A percentile compares a stretch with the other conserved stretches of the same genome.
These are phyloP conservation scores for Aspergillus saccharolyticus DNA, from an alignment of 495 filamentous ascomycete species.

Conservation along the genomic window DNA sequence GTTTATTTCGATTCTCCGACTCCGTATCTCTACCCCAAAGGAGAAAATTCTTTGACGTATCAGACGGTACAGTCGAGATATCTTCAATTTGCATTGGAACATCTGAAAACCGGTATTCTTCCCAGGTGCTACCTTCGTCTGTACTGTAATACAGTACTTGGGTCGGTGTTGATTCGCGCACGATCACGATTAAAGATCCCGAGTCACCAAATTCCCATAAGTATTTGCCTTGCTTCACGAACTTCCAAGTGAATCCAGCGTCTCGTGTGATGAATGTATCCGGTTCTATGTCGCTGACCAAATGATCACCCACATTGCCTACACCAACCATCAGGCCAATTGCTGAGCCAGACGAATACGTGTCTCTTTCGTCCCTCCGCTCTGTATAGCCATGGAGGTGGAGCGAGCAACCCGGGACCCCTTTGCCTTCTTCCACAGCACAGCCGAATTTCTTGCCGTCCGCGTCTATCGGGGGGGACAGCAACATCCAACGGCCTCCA, in stretches of 20 bases:
- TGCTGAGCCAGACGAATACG: constrained; percentile 80
- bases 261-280: constrained; percentile 86
- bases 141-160: constrained; percentile 69
- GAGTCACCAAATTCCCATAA: constrained; percentile 94
- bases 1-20: constrained; percentile 39
- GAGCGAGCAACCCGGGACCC: constrained; percentile 67
- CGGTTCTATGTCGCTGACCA: constrained; percentile 49
- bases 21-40: constrained; percentile 66
- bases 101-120: constrained; percentile 65
- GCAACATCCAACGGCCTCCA: constrained; percentile 73
- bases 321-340: constrained; percentile 87
- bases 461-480: constrained; percentile 66
- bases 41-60: constrained; percentile 82
- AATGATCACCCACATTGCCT: constrained; percentile 79
- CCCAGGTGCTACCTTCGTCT: constrained; percentile 75
- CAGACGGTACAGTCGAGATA: constrained; percentile 83
- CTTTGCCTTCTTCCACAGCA: constrained; percentile 41
- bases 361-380: constrained; percentile 69
- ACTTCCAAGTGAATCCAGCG: constrained; percentile 82
- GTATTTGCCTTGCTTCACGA: constrained; percentile 77
- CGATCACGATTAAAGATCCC: constrained; percentile 85
- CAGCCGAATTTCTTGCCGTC: constrained; percentile 69
- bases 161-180: constrained; percentile 57
- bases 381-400: constrained; percentile 96
- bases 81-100: constrained; percentile 63